phyloP scores from a whole-genome alignment of 139 green algal genomes.

The Chlamydomonas schloesseri region DNA sequence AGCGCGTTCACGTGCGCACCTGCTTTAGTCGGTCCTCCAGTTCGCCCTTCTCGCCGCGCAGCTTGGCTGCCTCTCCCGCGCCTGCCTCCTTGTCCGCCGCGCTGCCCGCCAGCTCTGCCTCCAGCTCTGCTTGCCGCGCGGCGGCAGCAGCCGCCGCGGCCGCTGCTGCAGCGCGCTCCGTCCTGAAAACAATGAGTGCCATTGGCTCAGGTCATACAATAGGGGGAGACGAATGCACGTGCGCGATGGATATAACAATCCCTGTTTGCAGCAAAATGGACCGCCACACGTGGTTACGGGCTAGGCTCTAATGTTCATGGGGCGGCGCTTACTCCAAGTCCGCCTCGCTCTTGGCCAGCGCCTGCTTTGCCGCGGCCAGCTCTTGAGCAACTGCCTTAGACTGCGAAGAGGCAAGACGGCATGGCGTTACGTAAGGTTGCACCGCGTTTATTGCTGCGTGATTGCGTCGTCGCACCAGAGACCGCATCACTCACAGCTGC shows the following conservation, averaged over 20 bases:
- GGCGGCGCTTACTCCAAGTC: background rate
- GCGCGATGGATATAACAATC: no score
- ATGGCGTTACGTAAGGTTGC: no score
- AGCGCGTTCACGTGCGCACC: background rate
- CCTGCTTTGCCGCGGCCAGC: background rate
- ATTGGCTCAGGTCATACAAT: no score
- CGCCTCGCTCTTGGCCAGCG: background rate
- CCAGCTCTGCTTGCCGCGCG: constrained; percentile 20
- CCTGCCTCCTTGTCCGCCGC: constrained; percentile 1
- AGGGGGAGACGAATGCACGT: no score
- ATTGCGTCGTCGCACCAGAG: no score
- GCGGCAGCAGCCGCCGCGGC: background rate
- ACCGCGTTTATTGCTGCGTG: no score
- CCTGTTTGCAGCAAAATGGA: no score
- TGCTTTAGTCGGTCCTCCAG: constrained; percentile 31
- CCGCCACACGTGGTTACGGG: no score
- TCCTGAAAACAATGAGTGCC: no score
- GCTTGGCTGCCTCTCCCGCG: background rate
- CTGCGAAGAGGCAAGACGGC: no score
- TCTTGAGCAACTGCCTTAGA: background rate
- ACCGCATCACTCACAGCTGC: no score
- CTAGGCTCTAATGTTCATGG: no score
- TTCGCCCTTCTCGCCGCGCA: constrained; percentile 18
- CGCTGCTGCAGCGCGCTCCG: background rate
- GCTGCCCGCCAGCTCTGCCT: background rate